A percentile compares a stretch with the other conserved stretches of the same genome.
Conservation (phyloP, 192 early-diverging fungal genomes). For the Coemansia javaensis region DNA sequence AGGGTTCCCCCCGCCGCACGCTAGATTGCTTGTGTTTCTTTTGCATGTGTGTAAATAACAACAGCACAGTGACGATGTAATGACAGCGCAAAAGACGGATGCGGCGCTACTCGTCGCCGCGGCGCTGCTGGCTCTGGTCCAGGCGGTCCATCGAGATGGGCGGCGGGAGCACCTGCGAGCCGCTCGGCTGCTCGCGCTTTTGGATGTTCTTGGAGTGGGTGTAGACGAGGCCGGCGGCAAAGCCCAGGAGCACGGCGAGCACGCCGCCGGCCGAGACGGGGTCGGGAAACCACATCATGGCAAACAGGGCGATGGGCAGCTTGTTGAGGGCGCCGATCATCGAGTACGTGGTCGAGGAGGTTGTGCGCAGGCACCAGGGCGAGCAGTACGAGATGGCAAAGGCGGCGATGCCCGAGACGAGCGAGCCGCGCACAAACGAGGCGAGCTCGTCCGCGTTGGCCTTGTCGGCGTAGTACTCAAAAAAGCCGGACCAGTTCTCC, state of each 20-base stretch:
- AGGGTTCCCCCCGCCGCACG: too few species aligned
- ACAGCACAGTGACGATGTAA: too few species aligned
- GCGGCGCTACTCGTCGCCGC: constrained; percentile 8
- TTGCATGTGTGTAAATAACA: too few species aligned
- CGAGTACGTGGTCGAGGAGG: constrained; percentile 78
- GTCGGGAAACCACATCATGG: constrained; percentile 94
- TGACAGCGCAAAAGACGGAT: too few species aligned
- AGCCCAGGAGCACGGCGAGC: constrained; percentile 82
- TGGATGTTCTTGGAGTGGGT: constrained; percentile 66
- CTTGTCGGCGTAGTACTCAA: constrained; percentile 38
- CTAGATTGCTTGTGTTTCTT: too few species aligned
- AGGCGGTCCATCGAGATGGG: constrained; percentile 50
- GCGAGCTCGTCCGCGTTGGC: constrained; percentile 57
- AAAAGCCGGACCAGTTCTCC: constrained; percentile 62
- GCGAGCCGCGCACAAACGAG: constrained; percentile 64
- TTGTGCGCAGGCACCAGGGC: constrained; percentile 55
- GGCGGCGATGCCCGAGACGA: constrained; percentile 74
- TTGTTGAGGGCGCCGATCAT: constrained; percentile 99
- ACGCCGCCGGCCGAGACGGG: constrained; percentile 77
- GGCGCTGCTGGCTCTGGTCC: constrained; percentile 1
- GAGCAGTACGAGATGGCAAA: constrained; percentile 89
- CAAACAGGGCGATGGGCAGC: constrained; percentile 88
- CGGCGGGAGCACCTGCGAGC: constrained; percentile 40
- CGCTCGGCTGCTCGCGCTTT: constrained; percentile 51
- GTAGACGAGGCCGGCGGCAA: constrained; percentile 70